These are phyloP conservation scores for Fraxinus albicans DNA, from an alignment of 305 asterid species.

Conservation along the genomic window DNA sequence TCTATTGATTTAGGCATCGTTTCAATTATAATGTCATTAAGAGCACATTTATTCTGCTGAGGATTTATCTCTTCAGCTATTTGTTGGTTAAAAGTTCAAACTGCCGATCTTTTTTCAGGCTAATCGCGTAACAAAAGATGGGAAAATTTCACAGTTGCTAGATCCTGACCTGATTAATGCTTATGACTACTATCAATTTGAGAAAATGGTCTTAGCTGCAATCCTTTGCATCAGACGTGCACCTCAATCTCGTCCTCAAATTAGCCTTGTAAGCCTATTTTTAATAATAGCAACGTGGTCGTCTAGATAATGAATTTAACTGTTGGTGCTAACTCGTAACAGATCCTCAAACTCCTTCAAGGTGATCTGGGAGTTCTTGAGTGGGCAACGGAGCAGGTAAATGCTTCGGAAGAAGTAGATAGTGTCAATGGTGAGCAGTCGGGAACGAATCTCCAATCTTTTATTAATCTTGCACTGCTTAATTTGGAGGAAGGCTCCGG, in stretches of 20 bases:
- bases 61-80: not conserved
- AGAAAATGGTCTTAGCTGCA: constrained; percentile 70
- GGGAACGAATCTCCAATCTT: constrained; percentile 56
- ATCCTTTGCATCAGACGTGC: constrained; percentile 64
- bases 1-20: not conserved
- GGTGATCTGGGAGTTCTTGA: constrained; percentile 49
- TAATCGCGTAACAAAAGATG: constrained; percentile 53
- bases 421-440: constrained; percentile 43
- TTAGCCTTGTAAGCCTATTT: constrained; percentile 49
- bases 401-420: constrained; percentile 39
- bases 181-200: constrained; percentile 54
- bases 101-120: constrained; percentile 51
- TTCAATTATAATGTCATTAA: not conserved
- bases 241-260: constrained; percentile 70
- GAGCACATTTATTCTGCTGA: not conserved
- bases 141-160: constrained; percentile 46
- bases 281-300: not conserved
- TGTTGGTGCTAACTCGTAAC: constrained; percentile 21
- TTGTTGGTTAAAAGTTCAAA: constrained; percentile 16
- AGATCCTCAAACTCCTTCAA: constrained; percentile 75
- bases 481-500: constrained; percentile 68
- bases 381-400: constrained; percentile 58
- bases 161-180: constrained; percentile 54
- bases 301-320: not conserved
- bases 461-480: constrained; percentile 70